Evolutionary conservation across 768 basidiomycete genomes (phyloP).

Genomic region (Boletus tylopilopsis): DNA sequence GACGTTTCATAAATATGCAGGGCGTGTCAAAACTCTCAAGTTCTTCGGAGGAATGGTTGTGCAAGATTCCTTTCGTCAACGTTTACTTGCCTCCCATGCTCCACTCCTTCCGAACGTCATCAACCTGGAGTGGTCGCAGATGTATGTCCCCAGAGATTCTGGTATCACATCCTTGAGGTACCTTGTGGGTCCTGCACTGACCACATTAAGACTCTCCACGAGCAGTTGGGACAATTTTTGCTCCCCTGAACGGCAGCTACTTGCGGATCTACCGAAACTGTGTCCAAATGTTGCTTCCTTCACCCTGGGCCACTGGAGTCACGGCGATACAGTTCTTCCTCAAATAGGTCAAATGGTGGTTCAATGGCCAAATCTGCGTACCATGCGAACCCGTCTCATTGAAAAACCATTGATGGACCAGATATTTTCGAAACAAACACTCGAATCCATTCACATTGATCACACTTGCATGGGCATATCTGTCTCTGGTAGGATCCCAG

Average conservation of each 20-base stretch:
- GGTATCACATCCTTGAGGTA: conserved; percentile 12
- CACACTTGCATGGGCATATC: too few relatives aligned
- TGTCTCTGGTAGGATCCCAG: too few relatives aligned
- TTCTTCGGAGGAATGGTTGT: neutral
- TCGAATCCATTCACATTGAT: conserved; percentile 11
- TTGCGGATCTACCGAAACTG: conserved; percentile 11
- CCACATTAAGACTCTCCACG: conserved; percentile 9
- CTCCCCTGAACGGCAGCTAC: conserved; percentile 5
- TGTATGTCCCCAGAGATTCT: too few relatives aligned
- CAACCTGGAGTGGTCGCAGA: conserved; percentile 12
- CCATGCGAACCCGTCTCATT: conserved; percentile 9
- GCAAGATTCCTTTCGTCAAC: conserved; percentile 4
- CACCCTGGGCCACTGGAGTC: conserved; percentile 1
- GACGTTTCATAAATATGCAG: conserved; percentile 20
- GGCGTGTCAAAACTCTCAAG: conserved; percentile 17
- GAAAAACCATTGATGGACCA: conserved; percentile 12
- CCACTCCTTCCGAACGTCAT: conserved; percentile 23
- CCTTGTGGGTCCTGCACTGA: conserved; percentile 9
- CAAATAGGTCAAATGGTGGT: too few relatives aligned
- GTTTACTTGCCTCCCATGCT: conserved; percentile 3
- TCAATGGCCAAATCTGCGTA: conserved; percentile 11
- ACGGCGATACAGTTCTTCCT: conserved; percentile 4
- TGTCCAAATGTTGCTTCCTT: conserved; percentile 23
- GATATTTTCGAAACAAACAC: conserved; percentile 18
- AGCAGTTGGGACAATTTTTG: conserved; percentile 6